Conservation (phyloP, 2,329 filamentous ascomycete species). For the Mycogone perniciosa region DNA sequence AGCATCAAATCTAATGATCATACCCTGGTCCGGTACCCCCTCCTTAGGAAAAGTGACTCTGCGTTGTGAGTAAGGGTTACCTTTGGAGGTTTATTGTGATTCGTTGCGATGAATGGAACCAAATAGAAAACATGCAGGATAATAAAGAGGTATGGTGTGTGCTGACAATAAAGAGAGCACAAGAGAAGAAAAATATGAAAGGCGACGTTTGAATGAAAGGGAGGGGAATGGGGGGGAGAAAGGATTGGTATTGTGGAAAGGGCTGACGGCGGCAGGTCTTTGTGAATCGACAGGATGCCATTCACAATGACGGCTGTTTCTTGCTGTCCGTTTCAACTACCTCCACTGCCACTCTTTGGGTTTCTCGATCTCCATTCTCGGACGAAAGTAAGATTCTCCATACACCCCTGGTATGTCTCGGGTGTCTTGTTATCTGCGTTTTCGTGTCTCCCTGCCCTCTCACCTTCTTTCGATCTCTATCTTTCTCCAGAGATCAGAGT, state of each 20-base stretch:
- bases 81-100: neutral
- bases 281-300: constrained; percentile 8
- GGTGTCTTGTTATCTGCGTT: constrained; percentile 7
- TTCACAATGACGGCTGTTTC: constrained; percentile 8
- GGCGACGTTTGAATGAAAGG: neutral
- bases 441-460: neutral
- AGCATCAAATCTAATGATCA: neutral
- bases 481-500: neutral
- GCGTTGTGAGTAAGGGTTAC: neutral
- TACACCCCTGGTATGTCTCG: constrained; percentile 8
- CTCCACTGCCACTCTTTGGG: constrained; percentile 1
- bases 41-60: neutral
- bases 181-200: neutral
- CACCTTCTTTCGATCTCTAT: neutral
- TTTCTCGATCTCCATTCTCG: neutral
- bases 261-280: neutral
- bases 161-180: neutral
- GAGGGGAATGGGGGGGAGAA: neutral
- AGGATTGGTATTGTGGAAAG: neutral
- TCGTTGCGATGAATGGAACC: constrained; percentile 1
- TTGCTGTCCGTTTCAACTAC: constrained; percentile 3
- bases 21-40: neutral
- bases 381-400: constrained; percentile 1
- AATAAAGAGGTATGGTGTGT: neutral
- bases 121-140: constrained; percentile 4